Evolutionary conservation across 2,329 filamentous ascomycete genomes (phyloP).

Genomic region (Fusarium dlaminii): DNA sequence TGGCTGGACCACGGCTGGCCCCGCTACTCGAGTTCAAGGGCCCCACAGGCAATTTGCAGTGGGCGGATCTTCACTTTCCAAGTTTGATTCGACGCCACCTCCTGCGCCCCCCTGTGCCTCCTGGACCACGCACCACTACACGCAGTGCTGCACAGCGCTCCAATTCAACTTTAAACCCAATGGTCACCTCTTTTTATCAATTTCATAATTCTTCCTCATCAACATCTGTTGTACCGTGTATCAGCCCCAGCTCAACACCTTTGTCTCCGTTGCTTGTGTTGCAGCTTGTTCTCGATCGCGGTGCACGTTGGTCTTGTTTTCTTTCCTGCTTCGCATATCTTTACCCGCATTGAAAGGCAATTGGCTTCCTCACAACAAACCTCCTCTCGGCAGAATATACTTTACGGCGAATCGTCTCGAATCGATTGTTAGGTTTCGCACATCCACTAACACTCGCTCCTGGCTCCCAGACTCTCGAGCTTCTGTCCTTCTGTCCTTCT

Average conservation of each 20-base stretch:
- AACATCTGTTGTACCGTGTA: slow-evolving; percentile 27
- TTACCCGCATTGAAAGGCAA: slow-evolving; percentile 4
- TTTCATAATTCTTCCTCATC: slow-evolving; percentile 30
- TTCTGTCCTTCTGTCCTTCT: neutral
- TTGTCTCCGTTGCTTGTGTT: slow-evolving; percentile 20
- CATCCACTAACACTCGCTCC: slow-evolving; percentile 21
- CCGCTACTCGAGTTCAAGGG: slow-evolving; percentile 22
- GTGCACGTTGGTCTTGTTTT: slow-evolving; percentile 13
- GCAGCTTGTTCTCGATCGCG: slow-evolving; percentile 9
- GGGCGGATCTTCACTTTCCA: slow-evolving; percentile 42
- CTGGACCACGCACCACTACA: slow-evolving; percentile 33
- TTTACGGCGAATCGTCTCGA: slow-evolving; percentile 17
- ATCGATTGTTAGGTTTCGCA: slow-evolving; percentile 11
- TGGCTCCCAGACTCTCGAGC: slow-evolving; percentile 8
- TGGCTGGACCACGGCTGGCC: slow-evolving; percentile 24
- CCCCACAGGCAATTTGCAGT: slow-evolving; percentile 43
- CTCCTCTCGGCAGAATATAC: slow-evolving; percentile 29
- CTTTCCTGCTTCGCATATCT: neutral
- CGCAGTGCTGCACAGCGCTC: slow-evolving; percentile 4
- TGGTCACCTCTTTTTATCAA: slow-evolving; percentile 22
- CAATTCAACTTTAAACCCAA: slow-evolving; percentile 35
- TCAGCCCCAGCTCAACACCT: slow-evolving; percentile 16
- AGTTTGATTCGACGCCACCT: slow-evolving; percentile 43
- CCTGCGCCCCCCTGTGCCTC: slow-evolving; percentile 41
- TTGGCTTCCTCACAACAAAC: neutral